phyloP scores from a whole-genome alignment of 805 yeast species.

The Candida boleticola region DNA sequence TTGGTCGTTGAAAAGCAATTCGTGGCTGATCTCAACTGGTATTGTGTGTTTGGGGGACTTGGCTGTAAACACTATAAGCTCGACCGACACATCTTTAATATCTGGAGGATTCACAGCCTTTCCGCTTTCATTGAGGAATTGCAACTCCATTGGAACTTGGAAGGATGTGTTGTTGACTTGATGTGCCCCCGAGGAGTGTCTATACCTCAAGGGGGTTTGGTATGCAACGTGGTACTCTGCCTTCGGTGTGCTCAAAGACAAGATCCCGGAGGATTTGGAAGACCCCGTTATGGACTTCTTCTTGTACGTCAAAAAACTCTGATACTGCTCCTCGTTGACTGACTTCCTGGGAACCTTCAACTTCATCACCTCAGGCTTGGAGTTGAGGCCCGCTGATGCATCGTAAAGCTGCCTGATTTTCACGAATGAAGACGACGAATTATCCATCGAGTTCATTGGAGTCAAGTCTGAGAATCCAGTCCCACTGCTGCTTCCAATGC shows the following conservation, averaged over 20 bases:
- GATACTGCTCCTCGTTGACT: conserved; percentile 15
- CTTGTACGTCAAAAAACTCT: conserved; percentile 29
- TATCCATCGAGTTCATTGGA: conserved; percentile 20
- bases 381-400: conserved; percentile 12
- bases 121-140: conserved; percentile 19
- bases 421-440: conserved; percentile 5
- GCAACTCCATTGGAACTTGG: conserved; percentile 32
- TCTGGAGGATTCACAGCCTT: conserved; percentile 23
- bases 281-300: conserved; percentile 34
- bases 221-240: conserved; percentile 25
- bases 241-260: conserved; percentile 37
- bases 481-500: neutral
- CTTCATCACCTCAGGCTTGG: neutral
- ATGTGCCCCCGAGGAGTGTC: conserved; percentile 11
- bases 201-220: conserved; percentile 29
- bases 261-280: conserved; percentile 27
- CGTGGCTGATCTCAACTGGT: conserved; percentile 41
- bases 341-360: conserved; percentile 1
- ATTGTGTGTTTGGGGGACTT: conserved; percentile 32
- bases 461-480: conserved; percentile 9
- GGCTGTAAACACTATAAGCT: conserved; percentile 35
- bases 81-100: conserved; percentile 31
- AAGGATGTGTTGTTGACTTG: conserved; percentile 12
- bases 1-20: conserved; percentile 35
- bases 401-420: conserved; percentile 34